Percentiles rank a stretch among this genome's conserved stretches.
These are phyloP conservation scores for Immersiella caudata DNA, from an alignment of 495 filamentous ascomycete species.

Conservation along the genomic window DNA sequence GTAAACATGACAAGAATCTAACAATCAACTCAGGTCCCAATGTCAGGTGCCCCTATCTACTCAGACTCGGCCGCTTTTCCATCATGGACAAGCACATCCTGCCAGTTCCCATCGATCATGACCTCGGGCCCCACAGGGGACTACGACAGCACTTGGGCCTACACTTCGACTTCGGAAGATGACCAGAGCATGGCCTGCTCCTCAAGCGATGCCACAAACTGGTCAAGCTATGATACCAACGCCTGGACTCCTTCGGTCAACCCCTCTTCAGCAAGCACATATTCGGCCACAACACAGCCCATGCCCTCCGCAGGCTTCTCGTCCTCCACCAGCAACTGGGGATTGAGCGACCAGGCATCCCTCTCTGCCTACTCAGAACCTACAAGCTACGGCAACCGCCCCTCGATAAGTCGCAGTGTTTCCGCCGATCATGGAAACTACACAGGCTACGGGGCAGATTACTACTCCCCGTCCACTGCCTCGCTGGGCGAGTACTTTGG, in stretches of 20 bases:
- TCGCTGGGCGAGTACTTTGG: background rate
- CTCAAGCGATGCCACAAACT: background rate
- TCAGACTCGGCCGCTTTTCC: background rate
- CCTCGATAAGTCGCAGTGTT: background rate
- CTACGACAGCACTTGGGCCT: background rate
- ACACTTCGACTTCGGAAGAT: background rate
- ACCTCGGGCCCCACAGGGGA: background rate
- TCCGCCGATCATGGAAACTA: background rate
- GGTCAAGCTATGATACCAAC: background rate
- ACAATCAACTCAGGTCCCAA: background rate
- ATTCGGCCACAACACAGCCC: background rate
- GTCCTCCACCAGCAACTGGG: background rate
- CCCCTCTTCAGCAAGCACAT: background rate
- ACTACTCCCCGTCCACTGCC: background rate
- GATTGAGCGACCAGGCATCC: background rate
- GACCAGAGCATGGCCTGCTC: background rate
- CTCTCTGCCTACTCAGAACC: background rate
- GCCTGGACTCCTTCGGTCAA: constrained; percentile 6
- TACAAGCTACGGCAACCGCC: background rate
- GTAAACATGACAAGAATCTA: background rate
- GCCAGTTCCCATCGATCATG: background rate
- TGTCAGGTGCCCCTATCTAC: background rate
- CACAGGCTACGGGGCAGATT: background rate
- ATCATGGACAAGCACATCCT: background rate
- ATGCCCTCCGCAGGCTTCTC: background rate